Conservation (phyloP, 345 rosid genomes). For the Citrus medica region DNA sequence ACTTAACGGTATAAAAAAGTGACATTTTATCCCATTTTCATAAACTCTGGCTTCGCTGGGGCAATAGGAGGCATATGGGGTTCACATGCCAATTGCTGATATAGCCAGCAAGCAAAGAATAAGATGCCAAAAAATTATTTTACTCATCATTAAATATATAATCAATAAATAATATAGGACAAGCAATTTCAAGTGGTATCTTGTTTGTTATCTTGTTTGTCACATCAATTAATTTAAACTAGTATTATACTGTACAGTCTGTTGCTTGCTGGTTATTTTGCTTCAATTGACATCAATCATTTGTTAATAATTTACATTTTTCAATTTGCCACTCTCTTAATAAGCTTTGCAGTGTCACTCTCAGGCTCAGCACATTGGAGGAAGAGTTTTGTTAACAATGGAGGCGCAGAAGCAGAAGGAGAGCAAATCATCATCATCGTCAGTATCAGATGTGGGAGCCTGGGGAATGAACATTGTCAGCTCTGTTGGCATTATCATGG, state of each 20-base stretch:
- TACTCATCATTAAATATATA: not conserved
- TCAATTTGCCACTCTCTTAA: not conserved
- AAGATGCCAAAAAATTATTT: not conserved
- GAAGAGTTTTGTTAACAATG: constrained; percentile 6
- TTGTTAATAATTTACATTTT: not conserved
- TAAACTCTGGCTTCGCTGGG: not conserved
- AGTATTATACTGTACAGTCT: not conserved
- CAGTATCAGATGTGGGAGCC: constrained; percentile 85
- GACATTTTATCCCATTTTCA: not conserved
- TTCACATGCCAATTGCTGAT: not conserved
- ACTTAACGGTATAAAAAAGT: not conserved
- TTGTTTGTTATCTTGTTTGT: not conserved
- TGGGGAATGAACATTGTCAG: constrained; percentile 91
- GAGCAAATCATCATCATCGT: constrained; percentile 23
- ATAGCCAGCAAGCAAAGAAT: constrained; percentile 4
- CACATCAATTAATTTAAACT: not conserved
- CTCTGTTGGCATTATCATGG: constrained; percentile 96
- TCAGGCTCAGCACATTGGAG: not conserved
- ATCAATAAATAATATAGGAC: not conserved
- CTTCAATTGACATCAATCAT: not conserved
- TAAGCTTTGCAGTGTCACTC: not conserved
- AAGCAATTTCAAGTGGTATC: not conserved
- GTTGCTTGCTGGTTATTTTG: not conserved
- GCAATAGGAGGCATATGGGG: not conserved
- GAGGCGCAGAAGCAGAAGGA: constrained; percentile 59